Percentiles rank a stretch among this genome's conserved stretches.
Conservation (phyloP, 148 eudicot species). For the Rhododendron williamsianum region DNA sequence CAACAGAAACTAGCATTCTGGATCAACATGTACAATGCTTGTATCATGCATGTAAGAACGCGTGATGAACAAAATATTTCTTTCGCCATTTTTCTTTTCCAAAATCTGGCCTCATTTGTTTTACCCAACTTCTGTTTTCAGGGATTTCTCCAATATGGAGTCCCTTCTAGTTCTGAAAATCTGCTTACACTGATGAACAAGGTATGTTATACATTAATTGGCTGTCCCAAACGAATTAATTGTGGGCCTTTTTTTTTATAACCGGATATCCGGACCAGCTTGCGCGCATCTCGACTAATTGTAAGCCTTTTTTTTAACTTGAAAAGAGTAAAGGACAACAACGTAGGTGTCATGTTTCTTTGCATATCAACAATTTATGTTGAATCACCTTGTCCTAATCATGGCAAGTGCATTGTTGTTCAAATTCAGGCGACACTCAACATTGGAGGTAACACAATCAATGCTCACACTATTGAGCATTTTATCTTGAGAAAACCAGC, state of each 20-base stretch:
- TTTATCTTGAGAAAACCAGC: constrained; percentile 66
- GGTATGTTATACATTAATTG: constrained; percentile 27
- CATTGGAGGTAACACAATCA: constrained; percentile 71
- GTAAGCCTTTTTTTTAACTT: background rate
- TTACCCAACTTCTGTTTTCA: constrained; percentile 16
- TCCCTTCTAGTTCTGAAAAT: constrained; percentile 63
- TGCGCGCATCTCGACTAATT: no score
- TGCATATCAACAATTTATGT: background rate
- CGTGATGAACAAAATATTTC: background rate
- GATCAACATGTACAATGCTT: constrained; percentile 98
- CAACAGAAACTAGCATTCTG: constrained; percentile 91
- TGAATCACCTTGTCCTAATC: background rate
- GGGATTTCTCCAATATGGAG: constrained; percentile 86
- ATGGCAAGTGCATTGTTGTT: background rate
- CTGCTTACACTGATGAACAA: constrained; percentile 62
- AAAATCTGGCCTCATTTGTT: background rate
- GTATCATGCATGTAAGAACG: constrained; percentile 77
- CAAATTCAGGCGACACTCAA: constrained; percentile 68
- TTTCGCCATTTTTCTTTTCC: background rate
- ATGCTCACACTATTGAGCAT: constrained; percentile 81
- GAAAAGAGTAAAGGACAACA: no score
- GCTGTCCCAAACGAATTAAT: background rate
- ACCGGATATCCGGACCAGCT: no score
- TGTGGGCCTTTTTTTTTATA: no score
- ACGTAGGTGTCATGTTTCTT: no score